Evolutionary conservation across 108 stramenopile species (phyloP), one percentile per base, ranked within the genome.

Genomic region (Conticribra guillardii): DNA sequence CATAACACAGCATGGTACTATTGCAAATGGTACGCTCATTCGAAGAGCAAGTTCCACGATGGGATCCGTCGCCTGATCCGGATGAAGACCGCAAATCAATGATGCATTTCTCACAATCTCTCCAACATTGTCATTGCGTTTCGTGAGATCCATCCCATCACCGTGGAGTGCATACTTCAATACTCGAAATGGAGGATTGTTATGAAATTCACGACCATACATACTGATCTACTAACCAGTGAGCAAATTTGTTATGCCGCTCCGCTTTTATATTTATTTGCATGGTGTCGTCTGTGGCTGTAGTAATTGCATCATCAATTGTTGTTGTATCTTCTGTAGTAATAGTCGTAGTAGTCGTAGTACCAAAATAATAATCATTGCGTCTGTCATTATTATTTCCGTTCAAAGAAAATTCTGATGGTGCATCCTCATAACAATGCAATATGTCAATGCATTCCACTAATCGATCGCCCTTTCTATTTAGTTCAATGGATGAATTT

Each of bases 1-100:
- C 69, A 79, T 81, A 19, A 84, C 83, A 50, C 83, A 84, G 16
- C 83, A 84, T 5, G 83, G 83, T 4, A 78, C 76, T 17, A 84
- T 65, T 5, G 83, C 83, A 76, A 84, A 84, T 15, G 79, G 79
- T 0, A 81, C 67, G 51, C 73, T 60, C 28, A 78, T 48, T 11
- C 71, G 55, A 15, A 76, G 17, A 4, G 83, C 83, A 41, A 81
- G 37, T 22, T 69, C 15, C 0, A 84, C 65, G 27, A 80, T 56
- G 23, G 75, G 71, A 18, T 84, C 83, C 0, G 83, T 84, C 0
- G 79, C 83, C 41, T 84, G 80, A 71, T 84, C 83, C 1, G 83
- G 79, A 26, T 84, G 83, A 8, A 84, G 41, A 4, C 83, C 83
- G 18, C 80, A 69, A 2, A 81, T 49, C 16, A 73, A 22, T 2